Evolutionary conservation across 208 protist species (phyloP).

Genomic region (Histomonas meleagridis): DNA sequence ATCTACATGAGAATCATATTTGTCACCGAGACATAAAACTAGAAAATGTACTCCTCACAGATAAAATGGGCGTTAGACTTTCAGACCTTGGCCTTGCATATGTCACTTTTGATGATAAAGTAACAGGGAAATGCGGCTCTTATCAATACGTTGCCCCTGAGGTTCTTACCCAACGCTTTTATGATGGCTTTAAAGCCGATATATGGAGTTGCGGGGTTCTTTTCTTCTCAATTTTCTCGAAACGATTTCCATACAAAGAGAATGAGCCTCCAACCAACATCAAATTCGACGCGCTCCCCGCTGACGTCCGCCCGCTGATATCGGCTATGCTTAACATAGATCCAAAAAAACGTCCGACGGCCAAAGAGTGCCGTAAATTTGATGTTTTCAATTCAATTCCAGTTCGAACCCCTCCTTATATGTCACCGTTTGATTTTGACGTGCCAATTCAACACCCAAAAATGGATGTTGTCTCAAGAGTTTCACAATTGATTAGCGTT

Average conservation of each 20-base stretch:
- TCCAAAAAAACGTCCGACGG: too few species aligned
- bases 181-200: slow-evolving; percentile 10
- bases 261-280: too few species aligned
- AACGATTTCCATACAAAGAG: background rate
- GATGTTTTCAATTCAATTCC: too few species aligned
- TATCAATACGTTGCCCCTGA: background rate
- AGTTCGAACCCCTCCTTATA: too few species aligned
- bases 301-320: too few species aligned
- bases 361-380: too few species aligned
- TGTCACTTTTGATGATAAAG: background rate
- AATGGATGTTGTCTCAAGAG: too few species aligned
- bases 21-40: background rate
- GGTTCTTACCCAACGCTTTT: background rate
- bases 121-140: background rate
- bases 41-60: background rate
- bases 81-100: background rate
- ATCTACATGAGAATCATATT: background rate
- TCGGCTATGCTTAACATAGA: too few species aligned
- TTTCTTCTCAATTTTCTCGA: background rate
- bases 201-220: background rate
- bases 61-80: background rate
- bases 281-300: too few species aligned
- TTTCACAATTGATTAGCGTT: too few species aligned
- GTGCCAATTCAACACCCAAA: too few species aligned
- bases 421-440: too few species aligned